Evolutionary conservation across 2,329 filamentous ascomycete species (phyloP), one percentile per base, ranked within the genome.

Genomic region (Aspergillus awamori): DNA sequence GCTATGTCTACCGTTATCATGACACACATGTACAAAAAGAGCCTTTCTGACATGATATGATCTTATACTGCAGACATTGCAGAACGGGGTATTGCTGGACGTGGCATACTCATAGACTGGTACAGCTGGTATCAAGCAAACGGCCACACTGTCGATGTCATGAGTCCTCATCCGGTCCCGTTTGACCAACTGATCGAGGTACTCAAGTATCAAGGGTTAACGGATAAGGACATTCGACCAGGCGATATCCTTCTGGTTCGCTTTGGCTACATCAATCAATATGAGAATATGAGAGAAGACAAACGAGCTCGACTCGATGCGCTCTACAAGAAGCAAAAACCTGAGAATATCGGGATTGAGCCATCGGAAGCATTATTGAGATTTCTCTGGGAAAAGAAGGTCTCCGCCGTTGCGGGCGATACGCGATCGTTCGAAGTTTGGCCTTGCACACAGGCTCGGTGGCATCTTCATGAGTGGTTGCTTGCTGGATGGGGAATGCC

Each of bases 191-290:
- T 87, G 1, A 5, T 33, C 5, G 11, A 33, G 30, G 30, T 13
- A 13, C 30, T 33, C 0, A 13, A 4, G 4, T 33, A 33, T 13
- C 30, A 33, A 5, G 30, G 30, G 2, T 2, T 33, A 13, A 2
- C 10, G 2, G 10, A 33, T 2, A 71, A 81, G 49, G 71, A 77
- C 26, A 76, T 85, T 6, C 74, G 72, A 5, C 69, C 70, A 2
- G 85, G 86, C 11, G 86, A 88, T 60, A 83, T 88, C 28, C 75
- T 88, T 43, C 79, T 88, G 63, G 76, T 87, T 47, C 80, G 84
- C 26, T 80, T 80, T 0, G 85, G 84, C 7, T 86, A 81, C 73
- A 79, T 79, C 0, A 73, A 77, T 15, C 79, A 72, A 3, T 81
- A 84, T 67, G 70, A 79, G 4, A 67, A 67, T 7, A 69, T 80